Percentiles rank a stretch among this genome's conserved stretches.
Conservation (phyloP, 1,284 basidiomycete genomes). For the Rhodotorula sp. region DNA sequence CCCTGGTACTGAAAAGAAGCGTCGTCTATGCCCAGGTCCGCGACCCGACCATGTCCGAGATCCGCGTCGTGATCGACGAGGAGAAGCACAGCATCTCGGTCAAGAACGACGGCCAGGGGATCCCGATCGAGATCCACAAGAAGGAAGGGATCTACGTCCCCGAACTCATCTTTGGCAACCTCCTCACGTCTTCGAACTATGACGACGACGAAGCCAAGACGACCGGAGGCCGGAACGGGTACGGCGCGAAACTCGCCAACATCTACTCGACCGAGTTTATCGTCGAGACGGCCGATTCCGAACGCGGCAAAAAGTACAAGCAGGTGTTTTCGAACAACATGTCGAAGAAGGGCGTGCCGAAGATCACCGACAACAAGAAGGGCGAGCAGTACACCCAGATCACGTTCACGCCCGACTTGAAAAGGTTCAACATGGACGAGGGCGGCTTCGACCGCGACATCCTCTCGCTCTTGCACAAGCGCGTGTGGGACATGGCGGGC, state of each 20-base stretch:
- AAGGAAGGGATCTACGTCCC: slow-evolving; percentile 95
- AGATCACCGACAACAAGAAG: slow-evolving; percentile 69
- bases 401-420: slow-evolving; percentile 89
- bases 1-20: no score
- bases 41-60: slow-evolving; percentile 78
- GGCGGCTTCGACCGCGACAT: slow-evolving; percentile 84
- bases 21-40: no score
- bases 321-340: slow-evolving; percentile 96
- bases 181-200: slow-evolving; percentile 95
- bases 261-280: slow-evolving; percentile 97
- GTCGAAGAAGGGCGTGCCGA: slow-evolving; percentile 79
- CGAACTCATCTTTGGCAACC: slow-evolving; percentile 94
- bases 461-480: slow-evolving; percentile 83
- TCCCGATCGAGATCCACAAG: slow-evolving; percentile 93
- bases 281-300: slow-evolving; percentile 95
- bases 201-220: slow-evolving; percentile 99
- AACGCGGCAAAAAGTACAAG: slow-evolving; percentile 84
- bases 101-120: slow-evolving; percentile 94
- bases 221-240: slow-evolving; percentile 97
- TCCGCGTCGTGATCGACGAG: slow-evolving; percentile 83
- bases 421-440: slow-evolving; percentile 83
- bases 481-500: slow-evolving; percentile 96
- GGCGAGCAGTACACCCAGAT: slow-evolving; percentile 53
- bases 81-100: slow-evolving; percentile 86
- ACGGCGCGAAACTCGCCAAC: slow-evolving; percentile 96